These are phyloP conservation scores for Leptomonas seymouri DNA, from an alignment of 208 protist species.

Conservation along the genomic window DNA sequence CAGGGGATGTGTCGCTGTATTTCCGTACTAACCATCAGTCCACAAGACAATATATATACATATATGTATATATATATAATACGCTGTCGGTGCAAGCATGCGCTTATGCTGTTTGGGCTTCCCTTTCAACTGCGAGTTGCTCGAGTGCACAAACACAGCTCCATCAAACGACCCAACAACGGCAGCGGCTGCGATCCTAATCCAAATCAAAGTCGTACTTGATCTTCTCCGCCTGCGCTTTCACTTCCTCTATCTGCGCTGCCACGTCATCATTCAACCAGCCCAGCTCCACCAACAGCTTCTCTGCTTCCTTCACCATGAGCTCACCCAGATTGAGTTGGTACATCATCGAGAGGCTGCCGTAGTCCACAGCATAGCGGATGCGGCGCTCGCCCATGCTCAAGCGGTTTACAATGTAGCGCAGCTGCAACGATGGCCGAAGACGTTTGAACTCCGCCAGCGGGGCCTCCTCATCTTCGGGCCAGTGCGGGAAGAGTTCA, in stretches of 20 bases:
- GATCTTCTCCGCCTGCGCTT: constrained; percentile 37
- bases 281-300: constrained; percentile 61
- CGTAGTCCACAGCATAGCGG: constrained; percentile 75
- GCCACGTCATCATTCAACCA: constrained; percentile 78
- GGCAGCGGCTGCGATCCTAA: constrained; percentile 29
- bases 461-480: constrained; percentile 76
- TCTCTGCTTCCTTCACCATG: constrained; percentile 78
- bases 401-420: constrained; percentile 79
- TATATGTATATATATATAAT: no score
- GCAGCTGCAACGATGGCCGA: constrained; percentile 51
- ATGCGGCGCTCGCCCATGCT: constrained; percentile 82
- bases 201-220: constrained; percentile 90
- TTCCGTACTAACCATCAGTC: no score
- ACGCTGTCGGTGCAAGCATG: no score
- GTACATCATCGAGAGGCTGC: constrained; percentile 84
- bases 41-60: no score
- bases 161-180: neutral
- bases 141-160: no score
- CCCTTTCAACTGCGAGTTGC: no score
- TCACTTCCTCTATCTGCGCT: constrained; percentile 57
- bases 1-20: no score
- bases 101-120: no score
- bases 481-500: constrained; percentile 67
- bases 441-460: constrained; percentile 50
- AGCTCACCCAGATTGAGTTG: constrained; percentile 83